Evolutionary conservation across 495 filamentous ascomycete species (phyloP), one percentile per base, ranked within the genome.

Genomic region (Aspergillus sparsus): DNA sequence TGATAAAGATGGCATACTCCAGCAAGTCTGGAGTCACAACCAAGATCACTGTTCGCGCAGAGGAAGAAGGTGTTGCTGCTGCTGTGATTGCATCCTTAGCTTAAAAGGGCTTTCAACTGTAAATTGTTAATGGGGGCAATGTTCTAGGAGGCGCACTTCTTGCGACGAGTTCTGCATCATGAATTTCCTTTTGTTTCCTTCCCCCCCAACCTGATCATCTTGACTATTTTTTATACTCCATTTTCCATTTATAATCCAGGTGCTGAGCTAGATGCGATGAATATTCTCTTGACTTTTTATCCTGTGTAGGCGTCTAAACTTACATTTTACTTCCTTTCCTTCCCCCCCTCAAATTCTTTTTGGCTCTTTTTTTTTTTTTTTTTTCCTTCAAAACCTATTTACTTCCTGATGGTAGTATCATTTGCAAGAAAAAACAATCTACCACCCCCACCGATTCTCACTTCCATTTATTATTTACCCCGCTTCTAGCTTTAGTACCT

Each of bases 1-100:
- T 88, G 58, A 83, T 98, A 63, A 85, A 91, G 77, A 96, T 98
- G 94, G 94, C 93, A 5, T 97, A 85, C 76, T 93, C 89, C 49
- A 85, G 87, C 63, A 97, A 96, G 80, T 88, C 85, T 37, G 94
- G 94, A 18, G 91, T 98, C 18, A 96, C 94, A 36, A 91, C 91
- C 61, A 97, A 98, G 84, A 89, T 97, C 60, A 89, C 89, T 39
- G 89, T 91, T 55, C 83, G 94, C 65, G 87, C 87, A 63, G 95
- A 98, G 72, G 94, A 98, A 77, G 91, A 93, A 70, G 90, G 91
- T 52, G 86, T 98, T 62, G 93, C 93, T 49, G 82, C 85, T 54
- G 80, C 93, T 68, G 82, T 98, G 57, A 83, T 97, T 69, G 91
- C 83, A 58, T 91, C 88, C 65, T 88, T 98, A 70, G 86, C 89